Evolutionary conservation across 805 yeast species (phyloP).

Genomic region (Candida gorgasii): DNA sequence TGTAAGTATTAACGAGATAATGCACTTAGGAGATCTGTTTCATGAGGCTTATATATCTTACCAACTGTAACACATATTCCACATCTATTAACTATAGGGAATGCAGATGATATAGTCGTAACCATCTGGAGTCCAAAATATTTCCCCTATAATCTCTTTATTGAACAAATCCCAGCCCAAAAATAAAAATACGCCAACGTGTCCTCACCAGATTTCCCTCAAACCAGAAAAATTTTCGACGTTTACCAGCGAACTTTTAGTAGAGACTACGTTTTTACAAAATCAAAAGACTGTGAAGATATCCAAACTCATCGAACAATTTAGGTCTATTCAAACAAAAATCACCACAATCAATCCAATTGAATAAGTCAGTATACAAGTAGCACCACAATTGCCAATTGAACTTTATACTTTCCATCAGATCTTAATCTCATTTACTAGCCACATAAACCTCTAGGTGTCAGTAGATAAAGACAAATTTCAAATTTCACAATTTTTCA

Average conservation of each 20-base stretch:
- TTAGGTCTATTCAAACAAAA: background rate
- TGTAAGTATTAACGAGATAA: background rate
- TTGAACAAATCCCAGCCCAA: background rate
- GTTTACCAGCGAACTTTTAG: conserved; percentile 6
- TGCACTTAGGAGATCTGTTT: background rate
- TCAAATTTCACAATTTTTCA: background rate
- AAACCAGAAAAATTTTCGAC: conserved; percentile 3
- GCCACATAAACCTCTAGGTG: conserved; percentile 2
- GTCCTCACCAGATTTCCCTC: background rate
- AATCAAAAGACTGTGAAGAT: background rate
- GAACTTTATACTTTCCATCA: background rate
- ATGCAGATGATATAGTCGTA: no score
- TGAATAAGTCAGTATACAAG: background rate
- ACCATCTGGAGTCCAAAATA: background rate
- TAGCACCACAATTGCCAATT: background rate
- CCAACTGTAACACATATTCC: no score
- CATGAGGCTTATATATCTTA: no score
- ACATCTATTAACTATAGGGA: no score
- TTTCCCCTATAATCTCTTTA: background rate
- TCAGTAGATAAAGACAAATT: background rate
- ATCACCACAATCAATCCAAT: background rate
- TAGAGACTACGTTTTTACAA: background rate
- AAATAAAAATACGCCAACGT: background rate
- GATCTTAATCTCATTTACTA: conserved; percentile 5
- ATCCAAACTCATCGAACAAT: background rate